Percentiles rank a stretch among this genome's conserved stretches.
phyloP scores from a whole-genome alignment of 192 early-diverging fungal species.

The Umbelopsis isabellina region DNA sequence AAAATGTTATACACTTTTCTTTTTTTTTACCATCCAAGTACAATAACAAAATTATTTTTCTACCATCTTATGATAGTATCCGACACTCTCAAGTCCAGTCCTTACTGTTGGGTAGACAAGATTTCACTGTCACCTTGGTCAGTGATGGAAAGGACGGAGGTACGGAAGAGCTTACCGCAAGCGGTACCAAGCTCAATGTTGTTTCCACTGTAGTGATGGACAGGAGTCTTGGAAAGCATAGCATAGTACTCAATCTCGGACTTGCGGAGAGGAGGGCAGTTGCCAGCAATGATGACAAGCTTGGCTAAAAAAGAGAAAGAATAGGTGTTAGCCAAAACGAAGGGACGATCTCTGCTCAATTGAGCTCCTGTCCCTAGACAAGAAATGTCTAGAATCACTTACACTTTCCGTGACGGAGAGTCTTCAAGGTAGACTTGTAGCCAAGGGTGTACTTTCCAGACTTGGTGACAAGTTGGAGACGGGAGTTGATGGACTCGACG shows the following conservation, averaged over 20 bases:
- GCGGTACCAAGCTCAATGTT: constrained; percentile 99
- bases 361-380: constrained; percentile 48
- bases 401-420: constrained; percentile 94
- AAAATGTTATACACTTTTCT: not conserved
- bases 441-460: constrained; percentile 97
- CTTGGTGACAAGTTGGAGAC: constrained; percentile 99
- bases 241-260: constrained; percentile 99
- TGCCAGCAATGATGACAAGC: constrained; percentile 98
- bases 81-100: constrained; percentile 11
- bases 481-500: constrained; percentile 96
- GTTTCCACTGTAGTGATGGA: constrained; percentile 99
- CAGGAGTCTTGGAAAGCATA: constrained; percentile 99
- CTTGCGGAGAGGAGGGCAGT: constrained; percentile 99
- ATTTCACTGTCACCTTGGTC: constrained; percentile 94
- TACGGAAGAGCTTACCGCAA: constrained; percentile 99
- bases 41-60: constrained; percentile 14
- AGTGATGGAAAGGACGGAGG: constrained; percentile 92
- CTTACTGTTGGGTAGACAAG: constrained; percentile 43
- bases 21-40: not conserved
- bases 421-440: constrained; percentile 99
- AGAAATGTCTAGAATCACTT: constrained; percentile 39
- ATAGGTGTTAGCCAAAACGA: constrained; percentile 22
- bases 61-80: not conserved
- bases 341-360: constrained; percentile 35
- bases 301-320: constrained; percentile 68